These are phyloP conservation scores for Tulasnella sp. DNA, from an alignment of 768 basidiomycete species.

Conservation along the genomic window DNA sequence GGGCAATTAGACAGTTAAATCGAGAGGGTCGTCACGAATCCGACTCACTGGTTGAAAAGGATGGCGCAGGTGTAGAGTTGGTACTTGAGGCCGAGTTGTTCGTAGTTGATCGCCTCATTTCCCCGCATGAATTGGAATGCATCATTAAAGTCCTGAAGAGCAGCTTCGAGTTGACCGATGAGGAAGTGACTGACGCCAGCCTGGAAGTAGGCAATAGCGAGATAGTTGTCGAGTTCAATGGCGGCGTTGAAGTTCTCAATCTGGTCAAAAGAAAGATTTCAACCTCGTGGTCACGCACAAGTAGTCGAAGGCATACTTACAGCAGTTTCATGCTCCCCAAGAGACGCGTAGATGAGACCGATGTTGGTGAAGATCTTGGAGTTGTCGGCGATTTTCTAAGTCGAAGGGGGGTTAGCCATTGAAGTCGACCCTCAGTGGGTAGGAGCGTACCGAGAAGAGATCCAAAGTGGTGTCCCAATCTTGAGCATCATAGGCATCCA, in stretches of 20 bases:
- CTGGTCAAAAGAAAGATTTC: background rate
- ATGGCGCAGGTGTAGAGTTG: slow-evolving; percentile 78
- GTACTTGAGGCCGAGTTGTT: slow-evolving; percentile 86
- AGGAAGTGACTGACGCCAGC: slow-evolving; percentile 87
- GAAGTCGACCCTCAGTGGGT: too few relatives aligned
- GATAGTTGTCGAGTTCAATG: slow-evolving; percentile 65
- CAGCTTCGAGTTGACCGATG: slow-evolving; percentile 59
- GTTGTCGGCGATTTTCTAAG: slow-evolving; percentile 67
- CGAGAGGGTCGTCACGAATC: background rate
- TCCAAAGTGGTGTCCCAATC: slow-evolving; percentile 67
- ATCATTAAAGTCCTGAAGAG: slow-evolving; percentile 73
- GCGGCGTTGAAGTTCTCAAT: slow-evolving; percentile 70
- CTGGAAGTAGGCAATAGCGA: slow-evolving; percentile 84
- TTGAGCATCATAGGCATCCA: slow-evolving; percentile 77
- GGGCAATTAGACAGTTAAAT: background rate
- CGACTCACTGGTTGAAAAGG: slow-evolving; percentile 57
- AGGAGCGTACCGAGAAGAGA: slow-evolving; percentile 52
- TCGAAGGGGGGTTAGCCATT: background rate
- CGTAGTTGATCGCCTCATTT: slow-evolving; percentile 82
- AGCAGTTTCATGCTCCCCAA: slow-evolving; percentile 78
- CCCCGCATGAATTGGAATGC: slow-evolving; percentile 70
- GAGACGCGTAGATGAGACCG: slow-evolving; percentile 85
- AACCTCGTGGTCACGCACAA: background rate
- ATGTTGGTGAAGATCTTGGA: slow-evolving; percentile 91
- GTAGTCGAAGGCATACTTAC: slow-evolving; percentile 19